phyloP scores from a whole-genome alignment of 1,139 yeast species.

The Debaryomyces sp. region DNA sequence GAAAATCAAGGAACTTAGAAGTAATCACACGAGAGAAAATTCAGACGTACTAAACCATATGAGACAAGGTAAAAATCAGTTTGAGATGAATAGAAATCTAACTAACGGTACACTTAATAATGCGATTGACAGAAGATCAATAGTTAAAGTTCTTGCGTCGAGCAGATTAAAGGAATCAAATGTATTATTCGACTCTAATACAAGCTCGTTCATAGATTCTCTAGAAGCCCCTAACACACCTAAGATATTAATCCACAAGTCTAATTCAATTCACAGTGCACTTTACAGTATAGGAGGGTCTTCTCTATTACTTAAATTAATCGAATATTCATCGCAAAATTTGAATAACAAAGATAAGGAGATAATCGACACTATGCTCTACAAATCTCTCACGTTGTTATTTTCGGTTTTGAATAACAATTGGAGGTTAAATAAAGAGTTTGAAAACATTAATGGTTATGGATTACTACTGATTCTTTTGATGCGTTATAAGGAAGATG shows the following conservation, averaged over 20 bases:
- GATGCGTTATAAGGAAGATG: constrained; percentile 29
- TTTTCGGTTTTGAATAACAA: constrained; percentile 32
- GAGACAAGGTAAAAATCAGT: not conserved
- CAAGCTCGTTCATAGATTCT: constrained; percentile 18
- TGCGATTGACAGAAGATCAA: constrained; percentile 21
- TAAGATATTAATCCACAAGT: constrained; percentile 24
- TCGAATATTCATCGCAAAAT: constrained; percentile 30
- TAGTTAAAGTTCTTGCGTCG: constrained; percentile 23
- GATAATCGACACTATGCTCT: constrained; percentile 25
- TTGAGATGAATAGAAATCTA: constrained; percentile 9
- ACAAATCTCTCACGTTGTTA: constrained; percentile 26
- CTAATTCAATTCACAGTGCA: constrained; percentile 33
- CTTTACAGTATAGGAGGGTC: constrained; percentile 44
- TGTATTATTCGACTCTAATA: constrained; percentile 36
- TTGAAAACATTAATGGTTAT: constrained; percentile 47
- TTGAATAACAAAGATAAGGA: constrained; percentile 1
- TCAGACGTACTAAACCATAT: constrained; percentile 1
- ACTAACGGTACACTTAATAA: constrained; percentile 14
- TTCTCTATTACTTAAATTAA: constrained; percentile 30
- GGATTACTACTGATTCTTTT: constrained; percentile 37
- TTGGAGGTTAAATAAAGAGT: constrained; percentile 45
- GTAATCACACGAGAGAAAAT: constrained; percentile 14
- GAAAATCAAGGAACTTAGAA: constrained; percentile 26
- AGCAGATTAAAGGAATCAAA: constrained; percentile 26
- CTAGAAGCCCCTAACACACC: constrained; percentile 19